Conservation (phyloP, 192 early-diverging fungal species). For the Coemansia sp. region DNA sequence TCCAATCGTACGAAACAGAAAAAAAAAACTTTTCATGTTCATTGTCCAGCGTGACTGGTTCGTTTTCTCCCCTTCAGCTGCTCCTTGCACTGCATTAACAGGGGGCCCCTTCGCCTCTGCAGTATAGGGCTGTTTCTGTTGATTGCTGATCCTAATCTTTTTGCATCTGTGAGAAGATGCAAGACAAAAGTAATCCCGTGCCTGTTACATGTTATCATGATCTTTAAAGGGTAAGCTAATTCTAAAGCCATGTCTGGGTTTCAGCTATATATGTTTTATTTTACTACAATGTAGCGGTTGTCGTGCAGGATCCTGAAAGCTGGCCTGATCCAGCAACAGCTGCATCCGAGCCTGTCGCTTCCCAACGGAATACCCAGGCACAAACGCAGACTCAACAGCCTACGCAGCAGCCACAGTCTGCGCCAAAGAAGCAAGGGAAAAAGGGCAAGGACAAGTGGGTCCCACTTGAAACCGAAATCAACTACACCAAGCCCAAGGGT, state of each 20-base stretch:
- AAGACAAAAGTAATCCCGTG: background rate
- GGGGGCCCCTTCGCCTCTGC: background rate
- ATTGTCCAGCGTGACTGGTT: slow-evolving; percentile 9
- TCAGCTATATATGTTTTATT: background rate
- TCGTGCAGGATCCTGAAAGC: slow-evolving; percentile 34
- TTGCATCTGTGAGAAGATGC: background rate
- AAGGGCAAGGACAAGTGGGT: slow-evolving; percentile 57
- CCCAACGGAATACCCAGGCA: slow-evolving; percentile 2
- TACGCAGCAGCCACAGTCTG: slow-evolving; percentile 11
- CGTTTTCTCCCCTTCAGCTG: background rate
- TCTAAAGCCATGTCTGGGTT: slow-evolving; percentile 1
- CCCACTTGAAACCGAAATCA: slow-evolving; percentile 49
- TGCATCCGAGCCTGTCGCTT: slow-evolving; percentile 19
- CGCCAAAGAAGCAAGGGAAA: slow-evolving; percentile 31
- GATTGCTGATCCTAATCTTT: slow-evolving; percentile 4
- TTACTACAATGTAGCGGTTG: slow-evolving; percentile 21
- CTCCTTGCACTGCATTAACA: background rate
- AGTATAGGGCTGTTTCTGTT: slow-evolving; percentile 5
- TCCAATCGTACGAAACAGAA: background rate
- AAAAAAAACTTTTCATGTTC: slow-evolving; percentile 5
- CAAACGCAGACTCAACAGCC: slow-evolving; percentile 9
- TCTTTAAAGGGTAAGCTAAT: background rate
- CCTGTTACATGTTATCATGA: background rate
- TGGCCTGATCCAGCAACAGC: slow-evolving; percentile 59
- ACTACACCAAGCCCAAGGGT: slow-evolving; percentile 48